Evolutionary conservation across 352 stramenopile genomes (phyloP).

Genomic region (Phytophthora pistaciae): DNA sequence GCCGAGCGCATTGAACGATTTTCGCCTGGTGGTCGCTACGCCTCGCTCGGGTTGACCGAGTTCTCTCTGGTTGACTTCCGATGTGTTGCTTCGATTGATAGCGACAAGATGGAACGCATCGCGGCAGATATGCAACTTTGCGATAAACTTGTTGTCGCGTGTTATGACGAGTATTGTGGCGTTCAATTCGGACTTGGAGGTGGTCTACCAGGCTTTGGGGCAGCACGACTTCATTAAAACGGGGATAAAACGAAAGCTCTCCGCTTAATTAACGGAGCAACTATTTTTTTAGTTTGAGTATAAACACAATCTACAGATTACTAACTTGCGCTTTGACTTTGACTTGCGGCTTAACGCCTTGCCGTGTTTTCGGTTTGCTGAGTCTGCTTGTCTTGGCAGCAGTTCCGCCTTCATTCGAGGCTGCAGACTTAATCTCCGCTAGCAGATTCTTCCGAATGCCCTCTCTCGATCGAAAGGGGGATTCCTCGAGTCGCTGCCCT

Average conservation of each 20-base stretch:
- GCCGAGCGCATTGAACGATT: background rate
- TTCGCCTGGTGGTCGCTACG: background rate
- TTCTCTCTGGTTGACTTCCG: background rate
- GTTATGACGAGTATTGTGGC: conserved; percentile 13
- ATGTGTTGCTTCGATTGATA: background rate
- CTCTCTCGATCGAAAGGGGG: conserved; percentile 65
- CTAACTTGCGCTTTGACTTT: conserved; percentile 18
- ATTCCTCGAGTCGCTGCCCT: conserved; percentile 39
- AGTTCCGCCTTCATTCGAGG: background rate
- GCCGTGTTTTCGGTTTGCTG: conserved; percentile 15
- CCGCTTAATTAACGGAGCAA: too few species aligned
- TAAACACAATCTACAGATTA: background rate
- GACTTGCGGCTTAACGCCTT: conserved; percentile 23
- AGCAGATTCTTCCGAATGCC: conserved; percentile 59
- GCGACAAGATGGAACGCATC: background rate
- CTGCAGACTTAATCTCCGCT: conserved; percentile 49
- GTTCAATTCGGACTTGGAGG: conserved; percentile 9
- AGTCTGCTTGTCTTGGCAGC: conserved; percentile 18
- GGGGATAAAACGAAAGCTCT: too few species aligned
- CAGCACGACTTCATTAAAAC: too few species aligned
- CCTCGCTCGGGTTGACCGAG: background rate
- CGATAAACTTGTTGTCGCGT: background rate
- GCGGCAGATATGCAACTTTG: background rate
- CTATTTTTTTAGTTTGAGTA: background rate
- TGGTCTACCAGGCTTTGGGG: background rate